These are phyloP conservation scores for Xylaria sp. DNA, from an alignment of 2,329 filamentous ascomycete genomes.

Conservation along the genomic window DNA sequence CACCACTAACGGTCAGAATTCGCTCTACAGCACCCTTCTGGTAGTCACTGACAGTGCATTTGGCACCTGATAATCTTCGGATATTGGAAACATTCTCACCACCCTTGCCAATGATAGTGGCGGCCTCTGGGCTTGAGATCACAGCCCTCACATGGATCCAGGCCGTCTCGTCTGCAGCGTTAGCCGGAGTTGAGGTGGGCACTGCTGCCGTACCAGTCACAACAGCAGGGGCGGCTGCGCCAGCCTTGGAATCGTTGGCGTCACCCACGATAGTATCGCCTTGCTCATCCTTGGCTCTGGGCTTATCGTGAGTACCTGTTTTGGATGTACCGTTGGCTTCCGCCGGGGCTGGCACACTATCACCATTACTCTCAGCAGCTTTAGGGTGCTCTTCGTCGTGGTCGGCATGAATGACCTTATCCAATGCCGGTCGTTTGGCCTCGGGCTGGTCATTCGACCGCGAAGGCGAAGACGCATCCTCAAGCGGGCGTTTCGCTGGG, in stretches of 20 bases:
- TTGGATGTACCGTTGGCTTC: conserved; percentile 60
- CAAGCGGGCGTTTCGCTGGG: conserved; percentile 89
- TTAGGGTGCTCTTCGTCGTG: conserved; percentile 56
- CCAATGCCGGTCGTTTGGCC: conserved; percentile 93
- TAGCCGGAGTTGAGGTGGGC: conserved; percentile 56
- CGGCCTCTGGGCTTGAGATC: conserved; percentile 96
- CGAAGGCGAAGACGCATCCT: conserved; percentile 95
- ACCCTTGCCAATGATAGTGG: conserved; percentile 97
- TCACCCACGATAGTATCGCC: conserved; percentile 77
- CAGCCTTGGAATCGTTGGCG: conserved; percentile 66
- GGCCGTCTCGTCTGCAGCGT: conserved; percentile 84
- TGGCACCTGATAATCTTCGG: conserved; percentile 91
- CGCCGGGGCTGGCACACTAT: conserved; percentile 52
- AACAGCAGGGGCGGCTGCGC: conserved; percentile 50
- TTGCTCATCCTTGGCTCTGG: conserved; percentile 67
- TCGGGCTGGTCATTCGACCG: conserved; percentile 93
- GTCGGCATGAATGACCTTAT: conserved; percentile 83
- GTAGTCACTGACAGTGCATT: conserved; percentile 99
- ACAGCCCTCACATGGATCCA: conserved; percentile 98
- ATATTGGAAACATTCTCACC: conserved; percentile 99
- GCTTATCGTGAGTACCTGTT: conserved; percentile 61
- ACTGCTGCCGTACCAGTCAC: conserved; percentile 50
- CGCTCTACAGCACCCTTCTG: conserved; percentile 96
- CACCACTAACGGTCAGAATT: conserved; percentile 95
- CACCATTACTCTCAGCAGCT: conserved; percentile 54